A percentile compares a stretch with the other conserved stretches of the same genome.
These are phyloP conservation scores for Psilocybe sp. DNA, from an alignment of 768 basidiomycete species.

Conservation along the genomic window DNA sequence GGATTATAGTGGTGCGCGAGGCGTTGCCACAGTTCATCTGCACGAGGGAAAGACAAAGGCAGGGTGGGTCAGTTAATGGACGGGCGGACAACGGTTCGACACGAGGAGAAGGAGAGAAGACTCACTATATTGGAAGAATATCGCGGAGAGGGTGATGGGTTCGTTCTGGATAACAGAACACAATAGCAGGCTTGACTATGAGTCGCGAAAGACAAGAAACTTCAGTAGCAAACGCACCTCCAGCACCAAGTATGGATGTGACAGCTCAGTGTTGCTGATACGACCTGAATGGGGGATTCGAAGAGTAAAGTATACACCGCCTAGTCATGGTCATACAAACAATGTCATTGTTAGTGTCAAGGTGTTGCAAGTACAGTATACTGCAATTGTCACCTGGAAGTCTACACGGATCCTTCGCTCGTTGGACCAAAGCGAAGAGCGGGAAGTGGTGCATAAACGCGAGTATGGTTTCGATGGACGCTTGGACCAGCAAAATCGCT, in stretches of 20 bases:
- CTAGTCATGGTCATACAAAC: slow-evolving; percentile 11
- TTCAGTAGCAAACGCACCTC: slow-evolving; percentile 22
- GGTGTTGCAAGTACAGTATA: not conserved
- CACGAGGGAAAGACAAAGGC: not conserved
- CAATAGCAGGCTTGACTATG: not conserved
- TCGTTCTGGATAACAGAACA: slow-evolving; percentile 39
- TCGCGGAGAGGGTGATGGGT: slow-evolving; percentile 44
- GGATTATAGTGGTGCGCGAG: slow-evolving; percentile 59
- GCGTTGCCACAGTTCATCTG: slow-evolving; percentile 48
- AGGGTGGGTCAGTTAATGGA: too few relatives aligned
- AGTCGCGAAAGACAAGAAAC: not conserved
- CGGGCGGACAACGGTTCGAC: too few relatives aligned
- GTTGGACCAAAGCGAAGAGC: slow-evolving; percentile 81
- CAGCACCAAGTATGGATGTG: slow-evolving; percentile 22
- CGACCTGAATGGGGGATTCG: not conserved
- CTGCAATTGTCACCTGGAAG: slow-evolving; percentile 59
- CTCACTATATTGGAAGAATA: slow-evolving; percentile 62
- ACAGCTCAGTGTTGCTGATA: slow-evolving; percentile 6
- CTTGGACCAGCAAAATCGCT: slow-evolving; percentile 55
- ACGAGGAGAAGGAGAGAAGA: slow-evolving; percentile 5
- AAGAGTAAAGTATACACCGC: slow-evolving; percentile 18
- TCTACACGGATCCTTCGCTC: slow-evolving; percentile 79
- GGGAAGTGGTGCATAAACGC: slow-evolving; percentile 92
- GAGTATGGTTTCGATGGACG: slow-evolving; percentile 58
- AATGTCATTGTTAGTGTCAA: too few relatives aligned